Evolutionary conservation across 2,329 filamentous ascomycete genomes (phyloP).

Genomic region (Aureobasidium melanogenum): DNA sequence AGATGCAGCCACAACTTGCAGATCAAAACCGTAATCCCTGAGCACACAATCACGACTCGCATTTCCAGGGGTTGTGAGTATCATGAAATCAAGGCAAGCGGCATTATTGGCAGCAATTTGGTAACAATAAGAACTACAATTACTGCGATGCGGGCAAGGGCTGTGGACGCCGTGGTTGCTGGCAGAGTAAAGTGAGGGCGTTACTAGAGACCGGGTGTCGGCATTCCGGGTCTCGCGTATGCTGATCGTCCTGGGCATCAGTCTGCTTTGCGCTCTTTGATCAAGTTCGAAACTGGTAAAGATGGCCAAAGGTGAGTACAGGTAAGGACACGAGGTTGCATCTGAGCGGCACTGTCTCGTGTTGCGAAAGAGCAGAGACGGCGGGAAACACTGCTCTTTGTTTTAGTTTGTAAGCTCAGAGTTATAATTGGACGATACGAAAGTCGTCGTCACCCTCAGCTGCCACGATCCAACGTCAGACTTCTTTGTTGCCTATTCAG

Average conservation of each 20-base stretch:
- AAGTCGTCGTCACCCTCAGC: constrained; percentile 2
- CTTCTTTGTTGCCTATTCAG: neutral
- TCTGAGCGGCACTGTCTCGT: neutral
- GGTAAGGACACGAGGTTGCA: neutral
- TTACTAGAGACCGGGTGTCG: neutral
- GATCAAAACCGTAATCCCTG: neutral
- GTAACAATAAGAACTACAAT: accelerated
- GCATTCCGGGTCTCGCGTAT: neutral
- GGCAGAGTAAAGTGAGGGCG: neutral
- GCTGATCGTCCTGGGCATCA: neutral
- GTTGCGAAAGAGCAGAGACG: neutral
- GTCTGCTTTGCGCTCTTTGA: neutral
- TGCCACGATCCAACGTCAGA: neutral
- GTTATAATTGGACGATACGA: neutral
- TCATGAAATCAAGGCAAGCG: neutral
- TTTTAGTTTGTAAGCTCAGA: neutral
- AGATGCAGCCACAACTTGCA: neutral
- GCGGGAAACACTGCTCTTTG: neutral
- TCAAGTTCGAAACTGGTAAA: neutral
- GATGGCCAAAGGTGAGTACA: neutral
- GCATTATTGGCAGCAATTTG: neutral
- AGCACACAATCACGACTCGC: neutral
- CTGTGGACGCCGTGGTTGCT: neutral
- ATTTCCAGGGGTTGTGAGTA: neutral
- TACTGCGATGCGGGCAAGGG: neutral